Conservation (phyloP, 106 monocot species). For the Dactylorhiza incarnata region DNA sequence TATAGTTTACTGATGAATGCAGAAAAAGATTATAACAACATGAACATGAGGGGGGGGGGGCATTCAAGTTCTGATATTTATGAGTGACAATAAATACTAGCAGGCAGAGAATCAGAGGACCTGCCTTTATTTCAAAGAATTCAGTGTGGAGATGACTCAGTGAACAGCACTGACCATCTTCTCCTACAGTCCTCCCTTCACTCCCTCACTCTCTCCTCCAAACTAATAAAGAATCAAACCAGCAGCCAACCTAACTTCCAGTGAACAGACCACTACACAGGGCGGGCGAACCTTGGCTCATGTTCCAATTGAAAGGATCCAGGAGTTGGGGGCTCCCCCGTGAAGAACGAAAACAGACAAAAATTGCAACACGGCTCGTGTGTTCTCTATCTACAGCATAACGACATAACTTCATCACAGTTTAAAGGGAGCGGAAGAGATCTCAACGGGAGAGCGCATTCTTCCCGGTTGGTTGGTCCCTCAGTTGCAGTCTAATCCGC, state of each 20-base stretch:
- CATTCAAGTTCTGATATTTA: conserved; percentile 2
- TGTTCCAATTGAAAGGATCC: conserved; percentile 10
- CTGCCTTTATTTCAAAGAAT: conserved; percentile 25
- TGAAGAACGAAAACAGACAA: conserved; percentile 6
- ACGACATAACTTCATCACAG: not conserved
- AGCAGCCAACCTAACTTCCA: conserved; percentile 1
- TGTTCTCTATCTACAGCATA: conserved; percentile 22
- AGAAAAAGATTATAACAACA: not conserved
- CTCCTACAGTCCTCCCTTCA: not conserved
- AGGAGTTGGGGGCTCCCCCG: not conserved
- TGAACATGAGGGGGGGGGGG: not conserved
- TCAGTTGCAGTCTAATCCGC: conserved; percentile 70
- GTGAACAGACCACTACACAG: conserved; percentile 15
- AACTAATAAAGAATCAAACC: conserved; percentile 25
- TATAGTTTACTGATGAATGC: not conserved
- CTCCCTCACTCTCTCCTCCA: conserved; percentile 2
- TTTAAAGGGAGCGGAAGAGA: not conserved
- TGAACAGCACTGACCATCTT: conserved; percentile 6
- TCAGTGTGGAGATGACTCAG: conserved; percentile 13
- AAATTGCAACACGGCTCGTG: conserved; percentile 9
- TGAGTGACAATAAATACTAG: conserved; percentile 2
- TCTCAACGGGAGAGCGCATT: not conserved
- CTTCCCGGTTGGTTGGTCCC: conserved; percentile 3
- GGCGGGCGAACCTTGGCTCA: not conserved
- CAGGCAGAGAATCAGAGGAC: not conserved